Evolutionary conservation across 2,329 filamentous ascomycete species (phyloP).

Genomic region (Bertia moriformis): DNA sequence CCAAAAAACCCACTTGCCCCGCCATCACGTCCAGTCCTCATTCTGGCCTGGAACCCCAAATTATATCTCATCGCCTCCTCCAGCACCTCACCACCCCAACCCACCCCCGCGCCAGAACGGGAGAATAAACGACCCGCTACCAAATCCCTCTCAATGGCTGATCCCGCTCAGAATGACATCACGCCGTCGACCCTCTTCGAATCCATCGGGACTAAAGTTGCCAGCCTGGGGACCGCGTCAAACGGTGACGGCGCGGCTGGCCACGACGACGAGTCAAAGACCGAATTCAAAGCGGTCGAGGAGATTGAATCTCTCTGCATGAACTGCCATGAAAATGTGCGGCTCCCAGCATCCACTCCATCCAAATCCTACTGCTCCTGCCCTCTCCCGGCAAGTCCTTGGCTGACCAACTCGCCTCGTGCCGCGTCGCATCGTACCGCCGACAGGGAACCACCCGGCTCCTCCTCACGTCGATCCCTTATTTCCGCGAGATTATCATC

Average conservation of each 20-base stretch:
- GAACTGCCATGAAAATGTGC: constrained; percentile 73
- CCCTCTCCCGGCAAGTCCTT: not conserved
- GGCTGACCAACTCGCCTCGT: constrained; percentile 1
- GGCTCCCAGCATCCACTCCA: constrained; percentile 2
- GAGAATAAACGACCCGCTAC: no score
- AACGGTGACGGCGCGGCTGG: constrained; percentile 14
- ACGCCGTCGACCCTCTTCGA: constrained; percentile 44
- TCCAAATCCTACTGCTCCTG: constrained; percentile 5
- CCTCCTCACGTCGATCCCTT: constrained; percentile 82
- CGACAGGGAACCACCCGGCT: constrained; percentile 75
- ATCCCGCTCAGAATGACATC: no score
- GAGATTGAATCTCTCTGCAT: constrained; percentile 71
- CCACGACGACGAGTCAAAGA: no score
- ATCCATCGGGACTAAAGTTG: constrained; percentile 45
- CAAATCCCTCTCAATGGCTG: no score
- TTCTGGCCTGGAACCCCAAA: no score
- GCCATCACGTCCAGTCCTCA: no score
- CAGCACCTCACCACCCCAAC: no score
- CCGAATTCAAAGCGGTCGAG: constrained; percentile 42
- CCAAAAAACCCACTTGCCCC: no score
- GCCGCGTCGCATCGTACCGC: not conserved
- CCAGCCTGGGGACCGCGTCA: constrained; percentile 26
- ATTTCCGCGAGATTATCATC: constrained; percentile 92
- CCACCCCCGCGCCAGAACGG: no score
- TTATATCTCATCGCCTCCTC: no score